phyloP scores from a whole-genome alignment of 768 basidiomycete genomes.

The Punctularia strigosozonata region DNA sequence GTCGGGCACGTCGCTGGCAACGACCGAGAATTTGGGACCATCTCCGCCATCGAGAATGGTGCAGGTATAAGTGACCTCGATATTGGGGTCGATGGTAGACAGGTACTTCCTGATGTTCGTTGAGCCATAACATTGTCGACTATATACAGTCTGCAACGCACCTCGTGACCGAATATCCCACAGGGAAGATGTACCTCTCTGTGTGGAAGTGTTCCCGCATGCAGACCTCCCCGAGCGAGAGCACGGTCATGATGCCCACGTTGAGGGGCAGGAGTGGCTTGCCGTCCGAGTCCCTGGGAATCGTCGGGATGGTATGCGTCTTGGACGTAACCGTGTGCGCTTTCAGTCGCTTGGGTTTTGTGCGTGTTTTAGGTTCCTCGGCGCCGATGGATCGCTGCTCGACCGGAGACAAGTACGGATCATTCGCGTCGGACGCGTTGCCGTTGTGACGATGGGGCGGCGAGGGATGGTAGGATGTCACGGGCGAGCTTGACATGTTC shows the following conservation, averaged over 20 bases:
- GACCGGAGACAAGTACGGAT: constrained; percentile 21
- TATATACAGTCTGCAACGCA: too few species aligned
- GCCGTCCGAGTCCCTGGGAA: constrained; percentile 62
- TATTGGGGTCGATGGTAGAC: constrained; percentile 57
- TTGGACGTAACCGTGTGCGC: constrained; percentile 73
- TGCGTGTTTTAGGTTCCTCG: too few species aligned
- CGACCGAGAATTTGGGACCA: constrained; percentile 78
- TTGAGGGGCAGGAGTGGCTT: constrained; percentile 67
- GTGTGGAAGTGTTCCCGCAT: constrained; percentile 81
- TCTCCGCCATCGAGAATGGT: constrained; percentile 79
- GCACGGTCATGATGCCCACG: constrained; percentile 81
- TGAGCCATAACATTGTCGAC: neutral
- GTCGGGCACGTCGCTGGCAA: constrained; percentile 59
- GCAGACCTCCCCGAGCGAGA: constrained; percentile 63
- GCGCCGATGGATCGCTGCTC: constrained; percentile 23
- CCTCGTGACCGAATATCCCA: constrained; percentile 78
- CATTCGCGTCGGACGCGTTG: constrained; percentile 20
- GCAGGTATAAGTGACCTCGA: constrained; percentile 69
- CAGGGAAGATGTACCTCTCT: constrained; percentile 81
- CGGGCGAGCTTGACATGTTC: too few species aligned
- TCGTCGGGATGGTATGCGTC: constrained; percentile 65
- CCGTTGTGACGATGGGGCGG: neutral
- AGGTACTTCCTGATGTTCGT: constrained; percentile 48
- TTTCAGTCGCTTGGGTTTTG: constrained; percentile 70
- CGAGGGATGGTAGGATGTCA: too few species aligned